phyloP scores from a whole-genome alignment of 208 protist genomes.

The Trypanosomatidae sp. region DNA sequence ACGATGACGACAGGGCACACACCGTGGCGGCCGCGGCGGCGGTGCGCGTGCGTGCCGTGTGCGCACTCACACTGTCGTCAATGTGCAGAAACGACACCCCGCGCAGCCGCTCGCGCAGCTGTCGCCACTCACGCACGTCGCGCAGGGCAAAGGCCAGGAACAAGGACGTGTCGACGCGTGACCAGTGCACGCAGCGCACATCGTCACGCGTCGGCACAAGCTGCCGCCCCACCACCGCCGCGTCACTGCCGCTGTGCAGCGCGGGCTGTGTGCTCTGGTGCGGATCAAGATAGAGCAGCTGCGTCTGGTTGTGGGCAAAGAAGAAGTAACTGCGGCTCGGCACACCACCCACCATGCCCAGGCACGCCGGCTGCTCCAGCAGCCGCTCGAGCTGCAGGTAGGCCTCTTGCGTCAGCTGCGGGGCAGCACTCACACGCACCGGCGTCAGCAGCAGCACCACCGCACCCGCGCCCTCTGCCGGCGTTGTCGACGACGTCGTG shows the following conservation, averaged over 20 bases:
- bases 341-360: constrained; percentile 59
- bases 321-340: constrained; percentile 62
- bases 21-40: too few relatives aligned
- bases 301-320: constrained; percentile 34
- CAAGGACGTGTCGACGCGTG: constrained; percentile 45
- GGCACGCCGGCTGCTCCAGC: constrained; percentile 28
- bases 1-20: too few relatives aligned
- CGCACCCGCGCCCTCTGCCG: constrained; percentile 9
- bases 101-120: constrained; percentile 12
- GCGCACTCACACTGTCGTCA: too few relatives aligned
- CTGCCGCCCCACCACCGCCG: constrained; percentile 3
- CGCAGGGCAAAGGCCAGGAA: constrained; percentile 49
- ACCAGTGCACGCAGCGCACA: constrained; percentile 37
- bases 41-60: too few relatives aligned
- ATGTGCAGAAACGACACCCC: not conserved
- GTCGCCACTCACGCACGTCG: constrained; percentile 14
- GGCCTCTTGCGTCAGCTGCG: constrained; percentile 28
- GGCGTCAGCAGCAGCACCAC: constrained; percentile 48
- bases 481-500: too few relatives aligned
- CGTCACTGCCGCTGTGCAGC: constrained; percentile 4
- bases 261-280: constrained; percentile 35
- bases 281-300: constrained; percentile 63
- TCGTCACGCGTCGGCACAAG: constrained; percentile 18
- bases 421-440: constrained; percentile 21
- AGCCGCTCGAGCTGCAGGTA: constrained; percentile 42